A percentile compares a stretch with the other conserved stretches of the same genome.
These are phyloP conservation scores for Camelina laxa DNA, from an alignment of 345 rosid species.

Conservation along the genomic window DNA sequence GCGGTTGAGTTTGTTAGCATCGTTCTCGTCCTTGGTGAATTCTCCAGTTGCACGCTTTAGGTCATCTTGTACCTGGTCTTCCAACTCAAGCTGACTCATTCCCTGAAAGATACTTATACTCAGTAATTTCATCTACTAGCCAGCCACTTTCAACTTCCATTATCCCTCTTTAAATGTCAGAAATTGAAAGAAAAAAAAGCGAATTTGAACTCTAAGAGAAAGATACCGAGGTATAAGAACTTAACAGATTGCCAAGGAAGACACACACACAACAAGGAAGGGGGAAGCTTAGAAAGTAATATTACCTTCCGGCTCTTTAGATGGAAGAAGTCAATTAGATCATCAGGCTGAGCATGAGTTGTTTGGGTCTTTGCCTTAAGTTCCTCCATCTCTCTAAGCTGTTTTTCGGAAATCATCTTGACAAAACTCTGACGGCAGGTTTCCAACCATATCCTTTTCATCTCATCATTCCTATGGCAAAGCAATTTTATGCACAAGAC, in stretches of 20 bases:
- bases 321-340: slow-evolving; percentile 96
- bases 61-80: slow-evolving; percentile 98
- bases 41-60: slow-evolving; percentile 98
- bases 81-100: slow-evolving; percentile 99
- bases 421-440: slow-evolving; percentile 93
- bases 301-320: slow-evolving; percentile 94
- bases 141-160: not conserved
- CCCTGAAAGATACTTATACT: slow-evolving; percentile 58
- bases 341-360: slow-evolving; percentile 96
- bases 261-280: not conserved
- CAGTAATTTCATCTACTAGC: slow-evolving; percentile 2
- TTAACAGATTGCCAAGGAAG: not conserved
- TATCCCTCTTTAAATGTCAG: not conserved
- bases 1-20: slow-evolving; percentile 94
- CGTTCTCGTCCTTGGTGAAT: slow-evolving; percentile 90
- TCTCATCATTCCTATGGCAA: slow-evolving; percentile 78
- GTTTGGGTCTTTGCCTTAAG: slow-evolving; percentile 92
- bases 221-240: slow-evolving; percentile 17
- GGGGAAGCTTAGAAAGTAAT: slow-evolving; percentile 7
- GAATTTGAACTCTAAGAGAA: slow-evolving; percentile 3
- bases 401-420: slow-evolving; percentile 96
- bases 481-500: slow-evolving; percentile 78
- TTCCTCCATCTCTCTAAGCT: slow-evolving; percentile 81
- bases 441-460: slow-evolving; percentile 86
- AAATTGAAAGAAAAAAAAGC: not conserved